Evolutionary conservation across 306 rosid species (phyloP).

Genomic region (Pueraria montana): DNA sequence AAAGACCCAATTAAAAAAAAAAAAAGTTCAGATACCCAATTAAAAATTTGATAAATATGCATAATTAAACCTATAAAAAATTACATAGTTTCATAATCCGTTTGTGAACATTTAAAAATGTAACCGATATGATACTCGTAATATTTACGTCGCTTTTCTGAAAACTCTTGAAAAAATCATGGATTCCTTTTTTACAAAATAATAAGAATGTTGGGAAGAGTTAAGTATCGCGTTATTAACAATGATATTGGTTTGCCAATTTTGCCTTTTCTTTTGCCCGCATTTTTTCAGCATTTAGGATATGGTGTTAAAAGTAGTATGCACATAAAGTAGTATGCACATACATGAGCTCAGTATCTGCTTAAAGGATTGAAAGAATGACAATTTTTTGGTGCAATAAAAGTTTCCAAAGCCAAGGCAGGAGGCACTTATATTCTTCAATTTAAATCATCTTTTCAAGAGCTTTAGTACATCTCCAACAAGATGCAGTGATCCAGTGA

Average conservation of each 20-base stretch:
- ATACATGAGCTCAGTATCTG: neutral
- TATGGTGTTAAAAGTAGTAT: neutral
- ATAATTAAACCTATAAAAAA: neutral
- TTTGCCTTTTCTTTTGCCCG: neutral
- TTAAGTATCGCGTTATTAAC: no score
- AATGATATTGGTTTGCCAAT: neutral
- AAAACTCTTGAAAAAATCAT: neutral
- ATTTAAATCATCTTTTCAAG: slow-evolving; percentile 52
- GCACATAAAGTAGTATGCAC: neutral
- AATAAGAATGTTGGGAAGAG: no score
- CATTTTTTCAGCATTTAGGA: neutral
- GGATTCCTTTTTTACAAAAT: neutral
- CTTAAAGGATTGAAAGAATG: slow-evolving; percentile 19
- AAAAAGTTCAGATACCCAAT: no score
- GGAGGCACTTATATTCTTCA: slow-evolving; percentile 28
- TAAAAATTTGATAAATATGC: no score
- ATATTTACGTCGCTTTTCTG: neutral
- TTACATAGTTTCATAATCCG: neutral
- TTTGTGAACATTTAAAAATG: neutral
- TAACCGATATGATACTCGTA: neutral
- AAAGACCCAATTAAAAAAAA: no score
- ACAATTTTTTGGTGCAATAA: slow-evolving; percentile 20
- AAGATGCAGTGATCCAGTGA: slow-evolving; percentile 82
- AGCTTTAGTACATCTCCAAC: slow-evolving; percentile 60
- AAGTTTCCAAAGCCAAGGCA: slow-evolving; percentile 32